A percentile compares a stretch with the other conserved stretches of the same genome.
Evolutionary conservation across 371 early-diverging fungal species (phyloP).

Genomic region (Nematocida ausubeli): DNA sequence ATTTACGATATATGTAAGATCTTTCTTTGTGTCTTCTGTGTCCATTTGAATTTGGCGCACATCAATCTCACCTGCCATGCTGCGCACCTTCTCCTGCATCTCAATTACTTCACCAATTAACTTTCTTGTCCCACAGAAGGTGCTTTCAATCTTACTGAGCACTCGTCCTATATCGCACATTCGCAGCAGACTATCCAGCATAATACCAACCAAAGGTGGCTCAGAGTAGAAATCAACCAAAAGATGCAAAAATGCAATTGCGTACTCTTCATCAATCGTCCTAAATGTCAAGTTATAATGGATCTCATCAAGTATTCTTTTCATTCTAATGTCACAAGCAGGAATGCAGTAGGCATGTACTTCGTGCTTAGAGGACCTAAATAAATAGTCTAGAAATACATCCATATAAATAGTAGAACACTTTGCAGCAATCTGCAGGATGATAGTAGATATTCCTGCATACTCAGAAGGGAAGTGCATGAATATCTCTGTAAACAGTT

Average conservation of each 20-base stretch:
- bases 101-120: background rate
- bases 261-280: constrained; percentile 5
- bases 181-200: constrained; percentile 30
- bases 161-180: background rate
- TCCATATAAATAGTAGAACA: background rate
- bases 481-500: background rate
- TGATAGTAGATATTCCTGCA: background rate
- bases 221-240: constrained; percentile 16
- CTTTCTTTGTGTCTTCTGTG: constrained; percentile 4
- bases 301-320: constrained; percentile 33
- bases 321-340: constrained; percentile 1
- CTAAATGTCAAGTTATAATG: constrained; percentile 31
- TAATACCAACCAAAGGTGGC: constrained; percentile 15
- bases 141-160: constrained; percentile 3
- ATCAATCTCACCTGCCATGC: constrained; percentile 12
- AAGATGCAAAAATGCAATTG: background rate
- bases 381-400: constrained; percentile 3
- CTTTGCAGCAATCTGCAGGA: constrained; percentile 8
- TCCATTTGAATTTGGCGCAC: constrained; percentile 6
- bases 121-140: background rate
- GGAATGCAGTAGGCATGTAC: constrained; percentile 24
- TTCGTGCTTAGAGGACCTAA: background rate
- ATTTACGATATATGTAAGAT: constrained; percentile 20
- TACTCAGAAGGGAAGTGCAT: constrained; percentile 37
- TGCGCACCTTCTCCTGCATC: constrained; percentile 11